Evolutionary conservation across 2,329 filamentous ascomycete species (phyloP).

Genomic region (Penicillium sp.): DNA sequence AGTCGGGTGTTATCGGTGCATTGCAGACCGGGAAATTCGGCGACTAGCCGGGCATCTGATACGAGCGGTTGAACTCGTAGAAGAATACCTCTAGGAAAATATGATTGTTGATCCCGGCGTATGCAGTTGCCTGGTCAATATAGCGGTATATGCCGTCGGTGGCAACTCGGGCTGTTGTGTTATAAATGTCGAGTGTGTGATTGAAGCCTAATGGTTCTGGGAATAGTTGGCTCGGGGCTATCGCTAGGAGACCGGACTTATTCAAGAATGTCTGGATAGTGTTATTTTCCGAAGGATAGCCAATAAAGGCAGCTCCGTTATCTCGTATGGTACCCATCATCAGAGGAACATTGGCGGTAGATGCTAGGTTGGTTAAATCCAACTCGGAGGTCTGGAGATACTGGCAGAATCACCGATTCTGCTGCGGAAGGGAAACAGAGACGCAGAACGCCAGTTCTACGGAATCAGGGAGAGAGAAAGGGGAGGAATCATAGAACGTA

Average conservation of each 20-base stretch:
- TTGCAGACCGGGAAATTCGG: slow-evolving; percentile 50
- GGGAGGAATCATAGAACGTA: too few relatives aligned
- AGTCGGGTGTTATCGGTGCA: slow-evolving; percentile 37
- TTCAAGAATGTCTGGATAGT: slow-evolving; percentile 46
- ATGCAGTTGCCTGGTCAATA: slow-evolving; percentile 55
- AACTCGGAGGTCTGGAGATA: slow-evolving; percentile 15
- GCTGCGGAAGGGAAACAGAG: too few relatives aligned
- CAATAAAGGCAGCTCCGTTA: slow-evolving; percentile 44
- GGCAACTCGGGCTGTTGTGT: slow-evolving; percentile 50
- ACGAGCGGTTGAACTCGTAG: slow-evolving; percentile 56
- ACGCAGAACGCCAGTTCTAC: too few relatives aligned
- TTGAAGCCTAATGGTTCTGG: slow-evolving; percentile 48
- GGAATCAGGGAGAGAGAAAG: too few relatives aligned
- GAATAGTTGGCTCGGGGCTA: slow-evolving; percentile 11
- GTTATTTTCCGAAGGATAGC: slow-evolving; percentile 39
- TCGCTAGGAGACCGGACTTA: slow-evolving; percentile 6
- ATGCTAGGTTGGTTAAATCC: slow-evolving; percentile 7
- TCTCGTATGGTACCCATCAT: slow-evolving; percentile 22
- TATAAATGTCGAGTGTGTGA: slow-evolving; percentile 53
- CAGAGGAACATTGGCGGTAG: slow-evolving; percentile 20
- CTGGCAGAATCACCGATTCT: too few relatives aligned
- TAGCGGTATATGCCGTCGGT: slow-evolving; percentile 59
- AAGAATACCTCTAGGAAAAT: slow-evolving; percentile 51
- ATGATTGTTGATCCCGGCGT: slow-evolving; percentile 43
- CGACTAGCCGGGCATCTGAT: slow-evolving; percentile 47